phyloP scores from a whole-genome alignment of 2,329 filamentous ascomycete species.

The Microsporum canis region DNA sequence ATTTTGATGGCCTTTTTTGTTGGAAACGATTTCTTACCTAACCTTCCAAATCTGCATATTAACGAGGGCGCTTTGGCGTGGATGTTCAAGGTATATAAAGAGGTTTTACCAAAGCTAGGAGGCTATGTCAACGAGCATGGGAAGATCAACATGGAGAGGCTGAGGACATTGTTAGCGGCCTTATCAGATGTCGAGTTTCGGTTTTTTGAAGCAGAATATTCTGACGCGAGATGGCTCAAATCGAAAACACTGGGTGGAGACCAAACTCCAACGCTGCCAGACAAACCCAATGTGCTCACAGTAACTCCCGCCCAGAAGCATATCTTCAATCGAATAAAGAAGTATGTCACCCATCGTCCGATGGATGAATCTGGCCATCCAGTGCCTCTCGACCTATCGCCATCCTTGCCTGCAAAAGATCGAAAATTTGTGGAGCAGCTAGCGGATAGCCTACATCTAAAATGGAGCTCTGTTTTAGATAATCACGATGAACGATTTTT shows the following conservation, averaged over 20 bases:
- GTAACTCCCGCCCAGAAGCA: slow-evolving; percentile 72
- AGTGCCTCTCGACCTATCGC: slow-evolving; percentile 59
- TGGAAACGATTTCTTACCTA: slow-evolving; percentile 96
- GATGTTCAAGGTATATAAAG: slow-evolving; percentile 97
- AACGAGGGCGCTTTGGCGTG: slow-evolving; percentile 93
- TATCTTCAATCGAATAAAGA: slow-evolving; percentile 70
- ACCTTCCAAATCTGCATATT: slow-evolving; percentile 91
- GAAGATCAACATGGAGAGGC: slow-evolving; percentile 72
- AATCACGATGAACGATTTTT: slow-evolving; percentile 56
- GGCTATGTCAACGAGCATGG: slow-evolving; percentile 96
- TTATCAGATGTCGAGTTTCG: slow-evolving; percentile 78
- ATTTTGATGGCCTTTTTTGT: slow-evolving; percentile 99
- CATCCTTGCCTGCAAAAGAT: slow-evolving; percentile 65
- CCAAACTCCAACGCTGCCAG: slow-evolving; percentile 48
- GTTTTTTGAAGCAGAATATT: slow-evolving; percentile 84
- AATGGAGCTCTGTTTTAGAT: slow-evolving; percentile 54
- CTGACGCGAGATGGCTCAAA: slow-evolving; percentile 84
- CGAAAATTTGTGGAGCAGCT: slow-evolving; percentile 88
- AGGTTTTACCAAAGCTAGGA: slow-evolving; percentile 70
- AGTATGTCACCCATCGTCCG: slow-evolving; percentile 62
- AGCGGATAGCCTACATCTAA: slow-evolving; percentile 55
- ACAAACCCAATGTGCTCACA: slow-evolving; percentile 52
- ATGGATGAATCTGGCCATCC: slow-evolving; percentile 36
- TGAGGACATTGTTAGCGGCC: slow-evolving; percentile 68
- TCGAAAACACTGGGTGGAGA: slow-evolving; percentile 66